Evolutionary conservation across 2,329 filamentous ascomycete genomes (phyloP).

Genomic region (Nemania bipapillata): DNA sequence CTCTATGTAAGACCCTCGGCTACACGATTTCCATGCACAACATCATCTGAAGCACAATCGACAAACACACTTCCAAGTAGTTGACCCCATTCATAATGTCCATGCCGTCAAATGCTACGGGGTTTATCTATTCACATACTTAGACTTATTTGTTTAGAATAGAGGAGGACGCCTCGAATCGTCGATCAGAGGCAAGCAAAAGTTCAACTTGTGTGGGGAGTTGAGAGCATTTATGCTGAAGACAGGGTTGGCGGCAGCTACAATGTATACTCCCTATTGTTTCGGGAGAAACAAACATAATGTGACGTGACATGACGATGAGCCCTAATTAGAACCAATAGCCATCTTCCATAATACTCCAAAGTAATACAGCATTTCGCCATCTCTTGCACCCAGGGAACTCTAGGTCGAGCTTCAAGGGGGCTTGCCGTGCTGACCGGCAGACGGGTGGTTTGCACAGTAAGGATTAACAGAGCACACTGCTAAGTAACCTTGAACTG

Average conservation of each 20-base stretch:
- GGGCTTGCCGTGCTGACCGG: slow-evolving; percentile 29
- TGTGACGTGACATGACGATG: slow-evolving; percentile 20
- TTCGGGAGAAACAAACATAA: slow-evolving; percentile 1
- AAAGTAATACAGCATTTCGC: slow-evolving; percentile 27
- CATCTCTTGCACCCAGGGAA: slow-evolving; percentile 22
- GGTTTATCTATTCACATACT: neutral
- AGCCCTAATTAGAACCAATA: slow-evolving; percentile 18
- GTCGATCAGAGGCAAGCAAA: neutral
- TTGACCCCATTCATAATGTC: neutral
- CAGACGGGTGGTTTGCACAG: slow-evolving; percentile 28
- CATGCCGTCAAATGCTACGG: neutral
- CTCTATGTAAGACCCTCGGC: neutral
- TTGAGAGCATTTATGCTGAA: slow-evolving; percentile 30
- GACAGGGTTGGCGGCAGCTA: slow-evolving; percentile 19
- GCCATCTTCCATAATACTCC: slow-evolving; percentile 7
- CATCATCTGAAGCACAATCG: neutral
- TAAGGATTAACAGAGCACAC: neutral
- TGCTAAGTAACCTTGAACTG: slow-evolving; percentile 18
- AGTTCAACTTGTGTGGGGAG: slow-evolving; percentile 19
- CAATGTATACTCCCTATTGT: slow-evolving; percentile 14
- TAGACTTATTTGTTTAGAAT: neutral
- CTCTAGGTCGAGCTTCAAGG: slow-evolving; percentile 18
- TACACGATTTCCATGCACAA: neutral
- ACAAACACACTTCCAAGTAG: neutral
- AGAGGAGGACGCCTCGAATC: neutral